Conservation (phyloP, 306 rosid genomes). For the Sicyos edulis region DNA sequence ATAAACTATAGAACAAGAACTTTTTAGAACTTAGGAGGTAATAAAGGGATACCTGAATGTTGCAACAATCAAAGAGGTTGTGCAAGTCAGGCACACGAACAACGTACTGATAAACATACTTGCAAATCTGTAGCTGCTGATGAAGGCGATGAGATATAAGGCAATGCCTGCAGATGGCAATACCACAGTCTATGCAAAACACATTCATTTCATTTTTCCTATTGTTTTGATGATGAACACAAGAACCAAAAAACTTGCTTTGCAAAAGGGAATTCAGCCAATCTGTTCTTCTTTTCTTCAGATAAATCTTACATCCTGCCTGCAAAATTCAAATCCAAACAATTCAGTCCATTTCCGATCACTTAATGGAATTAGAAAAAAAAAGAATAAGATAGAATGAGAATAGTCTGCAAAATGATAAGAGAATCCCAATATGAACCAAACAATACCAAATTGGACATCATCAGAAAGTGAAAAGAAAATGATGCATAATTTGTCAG, state of each 20-base stretch:
- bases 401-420: neutral
- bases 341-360: neutral
- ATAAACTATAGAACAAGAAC: neutral
- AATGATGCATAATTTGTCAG: neutral
- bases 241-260: slow-evolving; percentile 54
- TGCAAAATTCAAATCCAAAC: slow-evolving; percentile 25
- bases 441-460: slow-evolving; percentile 1
- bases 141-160: slow-evolving; percentile 60
- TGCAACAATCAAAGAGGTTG: slow-evolving; percentile 68
- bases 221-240: slow-evolving; percentile 55
- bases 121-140: slow-evolving; percentile 70
- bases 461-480: neutral
- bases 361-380: neutral
- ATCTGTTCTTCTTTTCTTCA: slow-evolving; percentile 40
- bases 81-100: slow-evolving; percentile 69
- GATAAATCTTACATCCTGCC: slow-evolving; percentile 41
- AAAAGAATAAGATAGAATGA: neutral
- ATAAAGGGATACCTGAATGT: slow-evolving; percentile 61
- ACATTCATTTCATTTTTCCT: slow-evolving; percentile 66
- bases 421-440: slow-evolving; percentile 2
- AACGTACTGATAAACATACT: slow-evolving; percentile 80
- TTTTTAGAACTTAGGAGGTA: slow-evolving; percentile 13
- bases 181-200: slow-evolving; percentile 70
- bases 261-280: slow-evolving; percentile 64
- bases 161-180: slow-evolving; percentile 72